Evolutionary conservation across 164 flowering plant genomes (phyloP).

Genomic region (Buxus sempervirens): DNA sequence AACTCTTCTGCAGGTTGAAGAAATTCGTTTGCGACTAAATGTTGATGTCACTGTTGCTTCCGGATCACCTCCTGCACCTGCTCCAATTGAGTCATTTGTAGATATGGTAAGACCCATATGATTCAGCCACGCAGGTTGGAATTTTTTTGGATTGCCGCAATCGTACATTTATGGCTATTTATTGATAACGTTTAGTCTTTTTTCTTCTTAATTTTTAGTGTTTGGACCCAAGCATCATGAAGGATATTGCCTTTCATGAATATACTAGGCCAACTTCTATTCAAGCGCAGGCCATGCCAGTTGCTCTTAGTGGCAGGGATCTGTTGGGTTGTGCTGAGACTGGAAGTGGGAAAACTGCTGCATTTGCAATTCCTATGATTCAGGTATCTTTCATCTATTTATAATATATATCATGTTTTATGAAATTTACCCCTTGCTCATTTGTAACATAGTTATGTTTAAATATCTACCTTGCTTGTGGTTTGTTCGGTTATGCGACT

Average conservation of each 20-base stretch:
- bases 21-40: slow-evolving; percentile 54
- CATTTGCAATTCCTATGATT: slow-evolving; percentile 64
- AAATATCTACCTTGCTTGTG: neutral
- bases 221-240: slow-evolving; percentile 49
- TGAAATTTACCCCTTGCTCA: neutral
- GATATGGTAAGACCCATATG: slow-evolving; percentile 46
- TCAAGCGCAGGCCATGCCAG: slow-evolving; percentile 66
- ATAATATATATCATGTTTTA: neutral
- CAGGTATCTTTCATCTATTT: slow-evolving; percentile 31
- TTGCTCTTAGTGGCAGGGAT: slow-evolving; percentile 62
- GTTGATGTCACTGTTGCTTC: slow-evolving; percentile 47
- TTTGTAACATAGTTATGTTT: neutral
- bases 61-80: slow-evolving; percentile 45
- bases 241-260: slow-evolving; percentile 52
- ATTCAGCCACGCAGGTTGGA: neutral
- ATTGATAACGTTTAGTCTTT: neutral
- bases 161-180: neutral
- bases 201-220: slow-evolving; percentile 27
- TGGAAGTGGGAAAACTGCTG: slow-evolving; percentile 76
- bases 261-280: slow-evolving; percentile 61
- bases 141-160: neutral
- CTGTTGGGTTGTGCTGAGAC: slow-evolving; percentile 69
- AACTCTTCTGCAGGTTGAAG: slow-evolving; percentile 41
- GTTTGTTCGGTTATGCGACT: neutral
- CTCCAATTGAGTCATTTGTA: slow-evolving; percentile 55